Evolutionary conservation across 495 filamentous ascomycete species (phyloP), one percentile per base, ranked within the genome.

Genomic region (Talaromyces borbonicus): DNA sequence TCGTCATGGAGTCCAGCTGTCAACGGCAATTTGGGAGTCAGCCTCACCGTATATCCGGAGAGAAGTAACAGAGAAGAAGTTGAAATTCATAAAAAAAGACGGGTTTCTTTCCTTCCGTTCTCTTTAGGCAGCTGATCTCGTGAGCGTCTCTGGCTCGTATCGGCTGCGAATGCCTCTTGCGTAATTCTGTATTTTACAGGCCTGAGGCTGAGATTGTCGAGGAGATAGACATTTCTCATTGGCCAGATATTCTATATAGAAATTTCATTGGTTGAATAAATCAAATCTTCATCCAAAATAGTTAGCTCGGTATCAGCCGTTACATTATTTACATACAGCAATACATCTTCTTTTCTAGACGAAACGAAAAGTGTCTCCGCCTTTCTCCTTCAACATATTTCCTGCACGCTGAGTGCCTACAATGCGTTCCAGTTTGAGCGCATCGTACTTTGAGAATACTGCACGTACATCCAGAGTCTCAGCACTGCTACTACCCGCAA

Each of bases 371-470:
- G 84, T 90, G 77, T 97, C 92, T 25, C 87, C 83, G 15, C 83
- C 81, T 53, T 71, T 80, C 43, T 90, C 78, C 66, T 81, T 83
- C 56, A 85, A 69, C 67, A 84, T 82, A 44, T 70, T 72, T 11
- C 67, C 62, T 16, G 84, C 81, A 54, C 92, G 72, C 61, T 78
- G 69, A 2, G 75, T 82, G 7, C 92, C 93, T 2, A 90, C 90
- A 22, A 97, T 72, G 50, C 92, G 74, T 71, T 97, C 92, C 51
- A 98, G 63, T 69, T 83, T 88, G 63, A 95, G 60, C 16, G 75
- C 71, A 72, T 98, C 92, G 72, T 88, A 93, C 66, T 75, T 84
- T 2, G 87, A 92, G 60, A 96, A 97, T 45, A 92, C 54, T 4
- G 73, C 79, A 48, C 83, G 74, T 11, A 87, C 81, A 31, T 67